Base-by-base conservation (phyloP, 495 filamentous ascomycete genomes). In the Beverwykella pulmonaria region DNA sequence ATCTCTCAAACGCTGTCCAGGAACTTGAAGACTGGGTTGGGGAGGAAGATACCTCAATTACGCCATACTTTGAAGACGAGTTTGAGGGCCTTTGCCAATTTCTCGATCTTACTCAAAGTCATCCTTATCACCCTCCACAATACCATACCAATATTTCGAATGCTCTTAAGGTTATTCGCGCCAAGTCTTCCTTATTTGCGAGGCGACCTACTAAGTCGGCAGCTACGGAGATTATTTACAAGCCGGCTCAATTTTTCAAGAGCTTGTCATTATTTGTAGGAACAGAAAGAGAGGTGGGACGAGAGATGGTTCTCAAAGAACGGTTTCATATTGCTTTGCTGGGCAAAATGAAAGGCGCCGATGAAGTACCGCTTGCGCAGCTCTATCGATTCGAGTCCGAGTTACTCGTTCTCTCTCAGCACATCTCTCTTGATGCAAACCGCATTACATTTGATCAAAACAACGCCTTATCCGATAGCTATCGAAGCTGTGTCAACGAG, bases 61-160 rank as follows among this genome's bases (percentile, higher is more conserved):
- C 15, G 57, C 69, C 81, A 56, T 76, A 81, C 69, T 88, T 93
- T 65, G 77, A 82, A 12, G 67, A 76, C 10, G 82, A 88, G 60
- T 92, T 92, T 65, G 88, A 91, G 71, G 77, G 81, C 2, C 70
- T 92, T 39, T 82, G 87, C 71, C 86, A 91, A 72, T 87, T 85
- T 61, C n/a, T 74, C 0, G 67, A 72, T 48, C 19, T 76, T 10
- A 19, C 25, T 10, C 32, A 55, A 6, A 32, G 19, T n/a, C 17
- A 34, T 30, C 26, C 32, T 32, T 59, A 1, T 29, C 57, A 53
- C 7, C 3, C 12, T 58, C 69, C 34, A 41, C 32, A 3, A 12
- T 49, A 20, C 17, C 29, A 15, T 36, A 67, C 23, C 14, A 48
- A 57, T 32, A 36, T 26, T 10, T 44, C 41, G 5, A 22, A 25